Evolutionary conservation across 192 early-diverging fungal genomes (phyloP).

Genomic region (Rhizophlyctis rosea): DNA sequence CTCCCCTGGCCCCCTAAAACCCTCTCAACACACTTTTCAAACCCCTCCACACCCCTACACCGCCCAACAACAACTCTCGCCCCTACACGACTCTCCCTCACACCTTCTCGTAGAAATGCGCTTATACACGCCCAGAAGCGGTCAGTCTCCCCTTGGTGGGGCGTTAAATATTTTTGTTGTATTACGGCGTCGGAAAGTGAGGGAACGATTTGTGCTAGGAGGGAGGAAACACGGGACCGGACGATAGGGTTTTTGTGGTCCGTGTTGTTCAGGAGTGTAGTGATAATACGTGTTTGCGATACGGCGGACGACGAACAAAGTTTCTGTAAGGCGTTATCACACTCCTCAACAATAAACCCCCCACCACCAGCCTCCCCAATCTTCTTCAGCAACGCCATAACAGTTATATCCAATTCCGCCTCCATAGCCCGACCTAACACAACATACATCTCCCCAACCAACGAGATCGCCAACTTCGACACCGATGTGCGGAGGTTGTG

Average conservation of each 20-base stretch:
- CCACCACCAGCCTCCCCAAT: constrained; percentile 34
- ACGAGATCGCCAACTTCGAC: constrained; percentile 24
- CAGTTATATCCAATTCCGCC: constrained; percentile 24
- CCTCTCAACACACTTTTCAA: no score
- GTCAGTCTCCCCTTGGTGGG: constrained; percentile 19
- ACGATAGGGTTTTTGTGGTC: constrained; percentile 35
- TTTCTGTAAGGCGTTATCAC: constrained; percentile 19
- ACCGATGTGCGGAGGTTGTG: constrained; percentile 36
- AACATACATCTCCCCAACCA: constrained; percentile 14
- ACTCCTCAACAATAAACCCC: constrained; percentile 30
- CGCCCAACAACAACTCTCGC: no score
- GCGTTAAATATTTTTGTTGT: no score
- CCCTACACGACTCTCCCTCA: constrained; percentile 25
- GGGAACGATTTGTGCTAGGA: constrained; percentile 12
- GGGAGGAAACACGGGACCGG: constrained; percentile 18
- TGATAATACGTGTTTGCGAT: constrained; percentile 12
- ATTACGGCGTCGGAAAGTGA: constrained; percentile 11
- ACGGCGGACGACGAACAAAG: constrained; percentile 12
- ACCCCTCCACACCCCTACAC: no score
- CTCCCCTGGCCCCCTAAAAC: no score
- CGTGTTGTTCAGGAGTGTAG: constrained; percentile 17
- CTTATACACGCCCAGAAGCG: constrained; percentile 25
- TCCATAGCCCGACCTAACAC: constrained; percentile 29
- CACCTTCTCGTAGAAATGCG: constrained; percentile 27
- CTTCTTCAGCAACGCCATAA: constrained; percentile 31